These are phyloP conservation scores for Suhomyces anneliseae DNA, from an alignment of 1,139 yeast species.

Conservation along the genomic window DNA sequence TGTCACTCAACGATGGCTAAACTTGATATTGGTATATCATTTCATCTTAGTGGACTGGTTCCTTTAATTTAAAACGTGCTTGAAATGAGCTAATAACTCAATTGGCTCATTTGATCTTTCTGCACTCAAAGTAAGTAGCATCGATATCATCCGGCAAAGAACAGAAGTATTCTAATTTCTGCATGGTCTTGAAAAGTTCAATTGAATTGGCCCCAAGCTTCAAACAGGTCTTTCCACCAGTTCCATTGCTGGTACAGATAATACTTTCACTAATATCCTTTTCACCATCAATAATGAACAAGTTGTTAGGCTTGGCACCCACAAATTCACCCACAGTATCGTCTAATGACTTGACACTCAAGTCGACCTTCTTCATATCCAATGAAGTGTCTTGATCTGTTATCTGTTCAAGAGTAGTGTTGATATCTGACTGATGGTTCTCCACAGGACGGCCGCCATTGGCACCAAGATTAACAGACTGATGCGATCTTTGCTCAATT, in stretches of 20 bases:
- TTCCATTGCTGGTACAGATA: slow-evolving; percentile 41
- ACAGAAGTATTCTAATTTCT: slow-evolving; percentile 44
- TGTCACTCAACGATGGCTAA: too few species aligned
- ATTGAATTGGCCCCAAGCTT: slow-evolving; percentile 39
- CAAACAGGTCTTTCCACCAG: slow-evolving; percentile 49
- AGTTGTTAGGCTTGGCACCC: slow-evolving; percentile 28
- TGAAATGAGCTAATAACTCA: too few species aligned
- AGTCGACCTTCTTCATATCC: slow-evolving; percentile 14
- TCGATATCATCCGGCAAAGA: slow-evolving; percentile 48
- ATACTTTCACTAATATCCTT: slow-evolving; percentile 39
- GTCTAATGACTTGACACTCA: slow-evolving; percentile 7
- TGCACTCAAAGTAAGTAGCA: slow-evolving; percentile 50
- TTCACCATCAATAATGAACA: slow-evolving; percentile 48
- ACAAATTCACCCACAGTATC: slow-evolving; percentile 22
- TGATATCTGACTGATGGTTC: slow-evolving; percentile 25
- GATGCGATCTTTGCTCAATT: slow-evolving; percentile 40
- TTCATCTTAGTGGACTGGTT: neutral
- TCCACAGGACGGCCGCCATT: neutral
- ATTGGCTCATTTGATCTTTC: slow-evolving; percentile 30
- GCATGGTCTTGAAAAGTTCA: slow-evolving; percentile 48
- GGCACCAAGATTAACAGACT: slow-evolving; percentile 22
- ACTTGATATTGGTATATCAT: too few species aligned
- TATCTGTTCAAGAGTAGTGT: slow-evolving; percentile 39
- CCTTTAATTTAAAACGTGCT: neutral
- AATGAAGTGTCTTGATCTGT: slow-evolving; percentile 17